Percentiles rank a stretch among this genome's conserved stretches.
phyloP scores from a whole-genome alignment of 1,284 basidiomycete species.

The Phellopilus nigrolimitatus region DNA sequence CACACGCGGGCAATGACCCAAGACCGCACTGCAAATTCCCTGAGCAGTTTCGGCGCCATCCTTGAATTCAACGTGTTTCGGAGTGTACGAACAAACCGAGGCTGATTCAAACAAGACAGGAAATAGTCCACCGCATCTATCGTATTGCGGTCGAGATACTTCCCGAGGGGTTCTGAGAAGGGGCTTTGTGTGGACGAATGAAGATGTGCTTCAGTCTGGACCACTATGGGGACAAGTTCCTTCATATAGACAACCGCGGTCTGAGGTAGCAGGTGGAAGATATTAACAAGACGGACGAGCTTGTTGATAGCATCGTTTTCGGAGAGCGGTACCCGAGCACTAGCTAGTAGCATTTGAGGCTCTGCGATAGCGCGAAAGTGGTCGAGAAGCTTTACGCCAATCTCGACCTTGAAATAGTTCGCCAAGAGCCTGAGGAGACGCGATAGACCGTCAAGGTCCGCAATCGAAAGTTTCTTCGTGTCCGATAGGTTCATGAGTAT shows the following conservation, averaged over 20 bases:
- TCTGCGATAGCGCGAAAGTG: slow-evolving; percentile 92
- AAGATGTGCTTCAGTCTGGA: slow-evolving; percentile 91
- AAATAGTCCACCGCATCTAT: slow-evolving; percentile 83
- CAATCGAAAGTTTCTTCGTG: slow-evolving; percentile 90
- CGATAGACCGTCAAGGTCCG: slow-evolving; percentile 92
- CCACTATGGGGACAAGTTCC: slow-evolving; percentile 80
- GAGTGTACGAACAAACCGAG: slow-evolving; percentile 74
- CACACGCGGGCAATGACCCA: slow-evolving; percentile 56
- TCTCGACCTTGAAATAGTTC: slow-evolving; percentile 99
- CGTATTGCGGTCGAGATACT: slow-evolving; percentile 90
- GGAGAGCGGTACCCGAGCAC: slow-evolving; percentile 73
- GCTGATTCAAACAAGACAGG: slow-evolving; percentile 71
- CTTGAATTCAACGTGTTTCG: slow-evolving; percentile 77
- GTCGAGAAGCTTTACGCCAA: slow-evolving; percentile 94
- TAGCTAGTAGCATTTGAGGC: slow-evolving; percentile 75
- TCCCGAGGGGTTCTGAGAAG: slow-evolving; percentile 91
- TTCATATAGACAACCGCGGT: slow-evolving; percentile 92
- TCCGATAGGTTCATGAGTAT: slow-evolving; percentile 99
- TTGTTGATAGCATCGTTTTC: slow-evolving; percentile 93
- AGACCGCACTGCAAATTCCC: slow-evolving; percentile 67
- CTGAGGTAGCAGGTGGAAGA: slow-evolving; percentile 93
- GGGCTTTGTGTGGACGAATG: slow-evolving; percentile 88
- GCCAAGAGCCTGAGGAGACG: slow-evolving; percentile 93
- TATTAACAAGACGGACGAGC: slow-evolving; percentile 90
- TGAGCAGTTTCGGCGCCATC: slow-evolving; percentile 71